These are phyloP conservation scores for Pichia sp. DNA, from an alignment of 1,139 yeast species.

Conservation along the genomic window DNA sequence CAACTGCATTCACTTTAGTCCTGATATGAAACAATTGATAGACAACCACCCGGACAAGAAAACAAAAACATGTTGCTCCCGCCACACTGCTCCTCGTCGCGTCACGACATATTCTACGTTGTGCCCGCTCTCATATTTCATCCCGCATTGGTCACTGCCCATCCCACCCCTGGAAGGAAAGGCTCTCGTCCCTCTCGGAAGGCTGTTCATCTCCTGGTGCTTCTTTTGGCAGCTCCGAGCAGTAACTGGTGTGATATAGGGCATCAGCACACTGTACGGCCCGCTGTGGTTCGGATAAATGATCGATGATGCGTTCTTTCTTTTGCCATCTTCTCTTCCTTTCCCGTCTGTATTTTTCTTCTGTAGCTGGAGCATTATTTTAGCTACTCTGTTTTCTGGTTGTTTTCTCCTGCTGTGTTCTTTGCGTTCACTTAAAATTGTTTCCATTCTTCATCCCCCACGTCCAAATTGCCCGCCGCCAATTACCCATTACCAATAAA, in stretches of 20 bases:
- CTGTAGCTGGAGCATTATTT: neutral
- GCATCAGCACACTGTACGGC: neutral
- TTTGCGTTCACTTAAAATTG: no score
- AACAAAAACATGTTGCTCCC: neutral
- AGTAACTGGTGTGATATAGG: neutral
- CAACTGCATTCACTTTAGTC: neutral
- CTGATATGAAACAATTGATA: neutral
- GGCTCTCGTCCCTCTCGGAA: neutral
- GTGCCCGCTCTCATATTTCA: no score
- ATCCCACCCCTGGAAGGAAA: neutral
- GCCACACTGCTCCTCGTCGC: neutral
- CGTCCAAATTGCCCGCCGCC: no score
- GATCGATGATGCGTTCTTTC: neutral
- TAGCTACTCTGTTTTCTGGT: no score
- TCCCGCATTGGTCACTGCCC: neutral
- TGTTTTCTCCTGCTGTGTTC: no score
- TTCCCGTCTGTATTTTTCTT: neutral
- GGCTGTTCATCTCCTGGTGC: neutral
- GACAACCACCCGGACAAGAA: neutral
- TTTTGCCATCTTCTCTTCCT: neutral
- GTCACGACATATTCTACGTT: neutral
- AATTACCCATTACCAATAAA: neutral
- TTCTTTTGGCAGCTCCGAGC: neutral
- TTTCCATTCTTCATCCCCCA: neutral
- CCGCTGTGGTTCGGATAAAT: neutral